These are phyloP conservation scores for Starmerella vitae DNA, from an alignment of 805 yeast species.

Conservation along the genomic window DNA sequence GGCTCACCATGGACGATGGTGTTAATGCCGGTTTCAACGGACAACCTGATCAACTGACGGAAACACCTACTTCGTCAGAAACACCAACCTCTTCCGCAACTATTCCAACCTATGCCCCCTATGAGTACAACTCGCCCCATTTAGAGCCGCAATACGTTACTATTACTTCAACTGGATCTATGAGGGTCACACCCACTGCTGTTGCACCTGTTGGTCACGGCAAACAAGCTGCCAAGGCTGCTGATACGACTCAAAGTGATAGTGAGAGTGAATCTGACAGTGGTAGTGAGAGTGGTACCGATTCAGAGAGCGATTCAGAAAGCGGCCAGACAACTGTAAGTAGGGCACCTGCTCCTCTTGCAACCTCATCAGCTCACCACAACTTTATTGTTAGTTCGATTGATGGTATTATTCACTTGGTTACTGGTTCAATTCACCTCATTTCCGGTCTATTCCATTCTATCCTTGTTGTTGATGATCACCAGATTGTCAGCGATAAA, in stretches of 20 bases:
- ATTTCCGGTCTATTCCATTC: conserved; percentile 4
- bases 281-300: conserved; percentile 1
- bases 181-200: not conserved
- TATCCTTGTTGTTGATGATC: not conserved
- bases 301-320: not conserved
- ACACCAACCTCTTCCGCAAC: not conserved
- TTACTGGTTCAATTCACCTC: conserved; percentile 8
- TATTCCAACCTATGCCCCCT: not conserved
- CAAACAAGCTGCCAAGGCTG: not conserved
- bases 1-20: conserved; percentile 13
- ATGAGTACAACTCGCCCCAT: conserved; percentile 3
- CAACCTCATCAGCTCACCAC: conserved; percentile 4
- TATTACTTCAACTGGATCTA: conserved; percentile 4
- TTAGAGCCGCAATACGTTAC: conserved; percentile 4
- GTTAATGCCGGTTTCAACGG: conserved; percentile 12
- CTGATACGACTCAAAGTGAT: not conserved
- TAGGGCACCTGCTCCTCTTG: not conserved
- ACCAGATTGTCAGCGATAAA: not conserved
- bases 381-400: conserved; percentile 5
- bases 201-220: not conserved
- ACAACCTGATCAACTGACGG: conserved; percentile 1
- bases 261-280: conserved; percentile 4
- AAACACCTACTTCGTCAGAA: not conserved
- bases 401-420: conserved; percentile 9
- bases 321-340: not conserved